Evolutionary conservation across 495 filamentous ascomycete genomes (phyloP).

Genomic region (Rusavskia elegans): DNA sequence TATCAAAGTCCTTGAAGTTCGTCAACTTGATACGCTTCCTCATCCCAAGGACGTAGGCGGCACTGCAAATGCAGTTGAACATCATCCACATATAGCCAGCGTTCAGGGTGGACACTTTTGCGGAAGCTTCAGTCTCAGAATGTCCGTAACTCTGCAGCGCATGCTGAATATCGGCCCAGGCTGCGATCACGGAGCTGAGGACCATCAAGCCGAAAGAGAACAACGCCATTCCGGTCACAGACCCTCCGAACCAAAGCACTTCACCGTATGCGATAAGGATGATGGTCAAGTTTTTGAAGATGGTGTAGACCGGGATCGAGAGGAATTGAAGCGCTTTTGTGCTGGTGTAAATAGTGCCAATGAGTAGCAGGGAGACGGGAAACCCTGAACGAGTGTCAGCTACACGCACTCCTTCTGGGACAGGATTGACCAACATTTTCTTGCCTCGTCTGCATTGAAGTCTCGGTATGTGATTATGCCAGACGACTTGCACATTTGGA

Average conservation of each 20-base stretch:
- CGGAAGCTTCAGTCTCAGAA: conserved; percentile 43
- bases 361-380: conserved; percentile 87
- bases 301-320: conserved; percentile 96
- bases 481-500: conserved; percentile 64
- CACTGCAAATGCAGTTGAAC: conserved; percentile 91
- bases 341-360: conserved; percentile 98
- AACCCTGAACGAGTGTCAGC: conserved; percentile 53
- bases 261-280: conserved; percentile 98
- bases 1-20: conserved; percentile 99
- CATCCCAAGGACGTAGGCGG: conserved; percentile 83
- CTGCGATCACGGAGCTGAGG: conserved; percentile 81
- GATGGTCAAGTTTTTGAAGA: conserved; percentile 99
- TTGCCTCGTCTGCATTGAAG: conserved; percentile 80
- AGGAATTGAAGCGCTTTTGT: conserved; percentile 94
- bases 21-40: conserved; percentile 98
- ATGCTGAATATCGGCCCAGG: conserved; percentile 94
- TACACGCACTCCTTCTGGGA: not conserved
- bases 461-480: conserved; percentile 82
- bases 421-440: conserved; percentile 54
- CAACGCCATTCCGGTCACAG: conserved; percentile 71
- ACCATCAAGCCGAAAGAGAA: conserved; percentile 98
- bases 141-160: conserved; percentile 49
- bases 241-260: conserved; percentile 97
- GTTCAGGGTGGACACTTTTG: conserved; percentile 75
- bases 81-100: conserved; percentile 97